These are phyloP conservation scores for Fremontodendron californicum DNA, from an alignment of 345 rosid species.

Conservation along the genomic window DNA sequence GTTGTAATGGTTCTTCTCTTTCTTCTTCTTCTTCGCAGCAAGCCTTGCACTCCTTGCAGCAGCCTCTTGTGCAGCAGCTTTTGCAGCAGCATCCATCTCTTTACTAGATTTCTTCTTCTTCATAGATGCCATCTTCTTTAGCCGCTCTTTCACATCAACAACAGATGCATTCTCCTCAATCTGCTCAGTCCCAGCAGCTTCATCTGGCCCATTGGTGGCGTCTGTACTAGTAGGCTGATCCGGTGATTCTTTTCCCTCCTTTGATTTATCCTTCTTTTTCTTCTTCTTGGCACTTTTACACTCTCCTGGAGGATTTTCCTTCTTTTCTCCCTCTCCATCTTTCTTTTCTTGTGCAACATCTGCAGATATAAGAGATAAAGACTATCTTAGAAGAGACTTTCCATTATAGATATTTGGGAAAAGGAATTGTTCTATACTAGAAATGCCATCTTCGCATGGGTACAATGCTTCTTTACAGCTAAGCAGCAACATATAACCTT, in stretches of 20 bases:
- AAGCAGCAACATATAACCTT: background rate
- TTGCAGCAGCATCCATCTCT: slow-evolving; percentile 52
- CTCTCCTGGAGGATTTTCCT: slow-evolving; percentile 48
- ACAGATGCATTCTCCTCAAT: slow-evolving; percentile 38
- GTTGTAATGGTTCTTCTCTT: slow-evolving; percentile 72
- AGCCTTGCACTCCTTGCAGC: slow-evolving; percentile 68
- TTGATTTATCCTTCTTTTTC: slow-evolving; percentile 52
- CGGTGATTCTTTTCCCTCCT: slow-evolving; percentile 44
- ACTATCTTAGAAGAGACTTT: background rate
- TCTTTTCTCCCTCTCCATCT: slow-evolving; percentile 42
- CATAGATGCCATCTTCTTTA: slow-evolving; percentile 25
- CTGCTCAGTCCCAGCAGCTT: slow-evolving; percentile 29
- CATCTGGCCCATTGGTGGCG: slow-evolving; percentile 27
- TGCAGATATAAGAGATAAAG: slow-evolving; percentile 14
- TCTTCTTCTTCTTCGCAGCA: slow-evolving; percentile 77
- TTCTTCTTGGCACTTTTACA: slow-evolving; percentile 57
- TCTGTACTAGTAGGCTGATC: slow-evolving; percentile 32
- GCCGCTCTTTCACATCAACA: slow-evolving; percentile 51
- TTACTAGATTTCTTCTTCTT: slow-evolving; percentile 1
- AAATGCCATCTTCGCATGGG: background rate
- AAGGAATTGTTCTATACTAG: background rate
- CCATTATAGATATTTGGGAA: background rate
- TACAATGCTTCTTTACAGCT: background rate
- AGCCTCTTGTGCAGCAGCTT: slow-evolving; percentile 67
- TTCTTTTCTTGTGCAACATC: slow-evolving; percentile 47